Evolutionary conservation across 2,329 filamentous ascomycete species (phyloP).

Genomic region (Epichloe scottii): DNA sequence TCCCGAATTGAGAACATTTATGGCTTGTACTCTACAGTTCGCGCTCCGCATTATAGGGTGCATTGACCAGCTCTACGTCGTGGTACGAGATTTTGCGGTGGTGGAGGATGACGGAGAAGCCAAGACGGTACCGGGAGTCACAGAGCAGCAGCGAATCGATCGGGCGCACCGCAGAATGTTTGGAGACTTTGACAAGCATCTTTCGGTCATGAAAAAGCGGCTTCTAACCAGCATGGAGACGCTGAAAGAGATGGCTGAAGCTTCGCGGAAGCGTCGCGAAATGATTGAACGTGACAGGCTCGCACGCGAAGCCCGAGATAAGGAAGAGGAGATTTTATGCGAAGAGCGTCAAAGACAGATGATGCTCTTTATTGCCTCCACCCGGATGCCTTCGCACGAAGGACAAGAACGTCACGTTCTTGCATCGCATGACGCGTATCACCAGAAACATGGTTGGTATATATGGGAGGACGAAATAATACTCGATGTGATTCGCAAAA

Average conservation of each 20-base stretch:
- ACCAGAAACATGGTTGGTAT: slow-evolving; percentile 14
- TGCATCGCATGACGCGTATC: slow-evolving; percentile 8
- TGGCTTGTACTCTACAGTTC: slow-evolving; percentile 6
- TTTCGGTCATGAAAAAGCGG: background rate
- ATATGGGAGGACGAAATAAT: slow-evolving; percentile 16
- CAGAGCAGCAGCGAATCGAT: background rate
- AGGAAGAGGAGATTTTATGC: background rate
- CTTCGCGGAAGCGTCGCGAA: background rate
- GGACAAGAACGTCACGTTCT: background rate
- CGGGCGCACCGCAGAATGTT: background rate
- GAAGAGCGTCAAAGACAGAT: slow-evolving; percentile 3
- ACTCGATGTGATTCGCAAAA: slow-evolving; percentile 12
- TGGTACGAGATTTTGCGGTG: background rate
- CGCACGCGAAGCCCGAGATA: background rate
- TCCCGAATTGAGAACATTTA: slow-evolving; percentile 1
- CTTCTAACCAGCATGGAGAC: background rate
- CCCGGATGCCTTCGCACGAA: slow-evolving; percentile 5
- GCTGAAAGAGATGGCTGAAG: background rate
- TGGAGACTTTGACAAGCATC: background rate
- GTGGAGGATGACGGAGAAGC: background rate
- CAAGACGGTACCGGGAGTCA: background rate
- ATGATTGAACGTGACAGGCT: background rate
- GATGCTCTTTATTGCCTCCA: slow-evolving; percentile 10
- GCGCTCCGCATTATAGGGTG: slow-evolving; percentile 1
- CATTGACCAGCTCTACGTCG: slow-evolving; percentile 1